phyloP scores from a whole-genome alignment of 306 rosid species.

The Lathyrus tuberosus region DNA sequence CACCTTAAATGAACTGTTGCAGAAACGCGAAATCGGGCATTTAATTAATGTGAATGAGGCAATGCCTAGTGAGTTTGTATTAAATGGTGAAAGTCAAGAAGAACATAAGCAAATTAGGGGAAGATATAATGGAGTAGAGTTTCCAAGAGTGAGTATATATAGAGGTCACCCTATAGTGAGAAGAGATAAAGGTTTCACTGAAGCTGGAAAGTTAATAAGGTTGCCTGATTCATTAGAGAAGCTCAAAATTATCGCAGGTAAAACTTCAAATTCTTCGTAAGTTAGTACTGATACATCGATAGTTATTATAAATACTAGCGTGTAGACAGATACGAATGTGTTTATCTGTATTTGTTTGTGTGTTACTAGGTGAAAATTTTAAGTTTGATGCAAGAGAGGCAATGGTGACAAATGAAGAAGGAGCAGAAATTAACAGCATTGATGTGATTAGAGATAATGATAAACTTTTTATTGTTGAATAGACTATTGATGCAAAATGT shows the following conservation, averaged over 20 bases:
- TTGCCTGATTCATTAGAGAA: slow-evolving; percentile 75
- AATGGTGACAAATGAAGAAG: slow-evolving; percentile 69
- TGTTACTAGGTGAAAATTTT: slow-evolving; percentile 68
- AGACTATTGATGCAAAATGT: slow-evolving; percentile 30
- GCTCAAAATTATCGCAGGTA: too few relatives aligned
- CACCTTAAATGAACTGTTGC: slow-evolving; percentile 53
- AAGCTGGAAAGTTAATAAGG: slow-evolving; percentile 76
- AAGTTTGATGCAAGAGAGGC: slow-evolving; percentile 58
- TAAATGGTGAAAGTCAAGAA: slow-evolving; percentile 33
- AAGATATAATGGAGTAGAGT: slow-evolving; percentile 54
- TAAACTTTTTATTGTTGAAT: slow-evolving; percentile 61
- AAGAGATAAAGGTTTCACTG: slow-evolving; percentile 49
- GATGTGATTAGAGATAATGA: slow-evolving; percentile 90
- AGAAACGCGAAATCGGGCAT: slow-evolving; percentile 61
- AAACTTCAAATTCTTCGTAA: slow-evolving; percentile 18
- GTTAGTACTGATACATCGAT: slow-evolving; percentile 3
- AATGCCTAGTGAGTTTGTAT: slow-evolving; percentile 37
- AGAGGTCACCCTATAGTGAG: too few relatives aligned
- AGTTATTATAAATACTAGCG: not conserved
- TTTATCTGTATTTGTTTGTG: not conserved
- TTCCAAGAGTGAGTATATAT: too few relatives aligned
- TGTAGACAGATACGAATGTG: not conserved
- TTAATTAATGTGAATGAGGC: slow-evolving; percentile 54
- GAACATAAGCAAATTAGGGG: slow-evolving; percentile 41
- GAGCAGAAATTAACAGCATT: slow-evolving; percentile 70